A percentile compares a stretch with the other conserved stretches of the same genome.
phyloP scores from a whole-genome alignment of 768 basidiomycete species.

The Xanthoconium stramineum region DNA sequence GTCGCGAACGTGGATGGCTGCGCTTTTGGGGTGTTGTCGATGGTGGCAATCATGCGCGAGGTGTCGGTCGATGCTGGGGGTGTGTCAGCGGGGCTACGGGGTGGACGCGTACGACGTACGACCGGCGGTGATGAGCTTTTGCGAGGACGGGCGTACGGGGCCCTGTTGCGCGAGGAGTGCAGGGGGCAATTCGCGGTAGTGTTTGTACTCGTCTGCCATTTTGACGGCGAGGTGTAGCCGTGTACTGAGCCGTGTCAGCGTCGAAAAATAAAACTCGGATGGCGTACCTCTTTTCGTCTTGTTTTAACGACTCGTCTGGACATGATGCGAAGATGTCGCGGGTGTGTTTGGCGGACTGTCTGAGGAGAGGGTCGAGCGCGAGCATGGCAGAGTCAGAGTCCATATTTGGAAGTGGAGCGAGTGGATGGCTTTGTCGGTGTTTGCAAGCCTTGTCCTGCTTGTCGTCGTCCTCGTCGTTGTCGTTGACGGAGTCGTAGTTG shows the following conservation, averaged over 20 bases:
- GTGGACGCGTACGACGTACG: conserved; percentile 39
- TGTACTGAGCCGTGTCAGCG: conserved; percentile 34
- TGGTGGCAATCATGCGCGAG: conserved; percentile 67
- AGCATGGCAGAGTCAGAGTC: conserved; percentile 32
- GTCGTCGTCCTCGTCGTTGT: not conserved
- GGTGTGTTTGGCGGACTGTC: conserved; percentile 66
- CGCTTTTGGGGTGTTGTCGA: conserved; percentile 68
- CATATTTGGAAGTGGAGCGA: conserved; percentile 6
- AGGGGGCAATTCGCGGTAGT: conserved; percentile 81
- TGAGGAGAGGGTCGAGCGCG: conserved; percentile 65
- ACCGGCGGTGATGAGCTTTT: conserved; percentile 72
- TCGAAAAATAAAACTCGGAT: not conserved
- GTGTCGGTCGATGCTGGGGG: conserved; percentile 40
- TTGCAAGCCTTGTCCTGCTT: conserved; percentile 7
- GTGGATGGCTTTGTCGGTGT: conserved; percentile 6
- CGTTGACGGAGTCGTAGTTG: not conserved
- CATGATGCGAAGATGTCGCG: conserved; percentile 65
- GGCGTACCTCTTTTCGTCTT: conserved; percentile 75
- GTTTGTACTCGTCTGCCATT: conserved; percentile 85
- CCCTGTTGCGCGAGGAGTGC: conserved; percentile 79
- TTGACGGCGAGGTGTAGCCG: conserved; percentile 77
- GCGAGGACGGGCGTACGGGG: conserved; percentile 56
- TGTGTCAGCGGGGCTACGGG: conserved; percentile 5
- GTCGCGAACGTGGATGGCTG: conserved; percentile 71
- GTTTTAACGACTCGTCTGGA: conserved; percentile 53